A percentile compares a stretch with the other conserved stretches of the same genome.
Conservation (phyloP, 1,139 yeast genomes). For the Suhomyces kunorum region DNA sequence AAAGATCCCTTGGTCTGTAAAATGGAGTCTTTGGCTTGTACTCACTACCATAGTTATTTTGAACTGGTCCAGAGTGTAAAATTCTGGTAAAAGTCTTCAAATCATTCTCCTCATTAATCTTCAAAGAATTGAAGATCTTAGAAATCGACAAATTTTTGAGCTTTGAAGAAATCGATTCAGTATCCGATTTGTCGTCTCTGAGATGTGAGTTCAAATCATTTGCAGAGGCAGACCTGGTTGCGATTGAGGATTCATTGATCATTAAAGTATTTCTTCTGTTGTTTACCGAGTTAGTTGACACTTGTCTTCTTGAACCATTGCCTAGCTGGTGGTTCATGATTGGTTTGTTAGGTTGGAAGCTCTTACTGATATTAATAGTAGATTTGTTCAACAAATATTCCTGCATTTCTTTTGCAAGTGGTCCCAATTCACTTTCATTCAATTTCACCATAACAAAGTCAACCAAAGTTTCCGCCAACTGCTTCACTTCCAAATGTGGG, state of each 20-base stretch:
- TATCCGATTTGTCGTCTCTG: conserved; percentile 25
- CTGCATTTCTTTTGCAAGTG: conserved; percentile 65
- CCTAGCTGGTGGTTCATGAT: conserved; percentile 32
- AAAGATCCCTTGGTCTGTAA: conserved; percentile 41
- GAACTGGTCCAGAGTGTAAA: conserved; percentile 42
- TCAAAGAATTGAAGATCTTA: conserved; percentile 46
- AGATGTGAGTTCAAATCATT: conserved; percentile 21
- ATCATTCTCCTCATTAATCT: conserved; percentile 44
- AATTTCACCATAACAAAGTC: conserved; percentile 71
- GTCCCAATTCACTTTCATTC: conserved; percentile 66
- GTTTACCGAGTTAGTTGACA: conserved; percentile 35
- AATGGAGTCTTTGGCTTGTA: conserved; percentile 55
- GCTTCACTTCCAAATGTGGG: conserved; percentile 81
- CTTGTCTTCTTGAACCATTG: conserved; percentile 30
- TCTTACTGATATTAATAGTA: conserved; percentile 43
- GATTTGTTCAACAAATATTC: conserved; percentile 58
- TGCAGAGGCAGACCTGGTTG: conserved; percentile 39
- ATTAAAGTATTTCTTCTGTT: conserved; percentile 32
- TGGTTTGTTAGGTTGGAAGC: conserved; percentile 39
- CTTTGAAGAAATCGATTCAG: conserved; percentile 40
- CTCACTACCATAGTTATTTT: conserved; percentile 52
- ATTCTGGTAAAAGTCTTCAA: conserved; percentile 41
- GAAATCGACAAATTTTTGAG: conserved; percentile 43
- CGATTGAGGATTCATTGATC: conserved; percentile 32
- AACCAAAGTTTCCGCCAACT: conserved; percentile 70